A percentile compares a stretch with the other conserved stretches of the same genome.
Evolutionary conservation across 257 asterid species (phyloP).

Genomic region (Agastache rugosa): DNA sequence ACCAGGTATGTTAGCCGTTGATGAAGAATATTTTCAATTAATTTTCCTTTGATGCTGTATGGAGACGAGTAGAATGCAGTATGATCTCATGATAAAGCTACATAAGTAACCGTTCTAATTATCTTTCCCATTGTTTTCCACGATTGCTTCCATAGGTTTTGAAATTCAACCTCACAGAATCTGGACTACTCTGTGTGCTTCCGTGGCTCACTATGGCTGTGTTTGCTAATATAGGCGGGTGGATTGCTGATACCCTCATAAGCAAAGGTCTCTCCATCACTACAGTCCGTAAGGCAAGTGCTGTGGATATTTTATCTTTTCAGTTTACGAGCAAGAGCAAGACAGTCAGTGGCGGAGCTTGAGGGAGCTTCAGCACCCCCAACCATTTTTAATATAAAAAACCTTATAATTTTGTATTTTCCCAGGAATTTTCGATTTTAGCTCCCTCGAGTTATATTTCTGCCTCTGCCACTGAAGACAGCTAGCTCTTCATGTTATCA

Average conservation of each 20-base stretch:
- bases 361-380: too few relatives aligned
- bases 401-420: too few relatives aligned
- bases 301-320: background rate
- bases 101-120: background rate
- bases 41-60: conserved; percentile 1
- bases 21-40: background rate
- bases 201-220: conserved; percentile 98
- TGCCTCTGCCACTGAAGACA: too few relatives aligned
- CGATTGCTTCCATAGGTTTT: conserved; percentile 60
- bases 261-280: conserved; percentile 87
- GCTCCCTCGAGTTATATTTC: too few relatives aligned
- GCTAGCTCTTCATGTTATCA: too few relatives aligned
- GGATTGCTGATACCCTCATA: conserved; percentile 93
- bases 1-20: conserved; percentile 63
- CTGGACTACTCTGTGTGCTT: conserved; percentile 84
- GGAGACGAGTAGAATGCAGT: conserved; percentile 11
- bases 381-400: too few relatives aligned
- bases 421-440: too few relatives aligned
- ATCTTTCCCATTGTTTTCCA: conserved; percentile 24
- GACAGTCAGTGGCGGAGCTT: too few relatives aligned
- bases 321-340: background rate
- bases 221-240: conserved; percentile 92
- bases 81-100: background rate
- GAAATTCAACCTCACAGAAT: conserved; percentile 95
- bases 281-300: conserved; percentile 53